phyloP scores from a whole-genome alignment of 768 basidiomycete genomes.

The Pisolithus sp. region DNA sequence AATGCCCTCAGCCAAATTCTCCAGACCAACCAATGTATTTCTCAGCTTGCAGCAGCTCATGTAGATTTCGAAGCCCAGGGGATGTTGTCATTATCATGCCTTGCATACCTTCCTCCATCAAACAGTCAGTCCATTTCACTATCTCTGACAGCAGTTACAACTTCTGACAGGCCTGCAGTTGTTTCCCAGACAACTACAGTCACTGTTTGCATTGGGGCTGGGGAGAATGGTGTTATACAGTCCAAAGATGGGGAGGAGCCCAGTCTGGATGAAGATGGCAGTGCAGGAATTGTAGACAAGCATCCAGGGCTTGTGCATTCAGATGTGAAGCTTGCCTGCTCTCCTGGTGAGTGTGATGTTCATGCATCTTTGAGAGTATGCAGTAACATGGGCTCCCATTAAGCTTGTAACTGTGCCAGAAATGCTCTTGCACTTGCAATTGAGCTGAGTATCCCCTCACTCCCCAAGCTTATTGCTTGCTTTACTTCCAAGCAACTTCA shows the following conservation, averaged over 20 bases:
- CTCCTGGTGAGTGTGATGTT: background rate
- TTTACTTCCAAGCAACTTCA: background rate
- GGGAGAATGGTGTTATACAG: no score
- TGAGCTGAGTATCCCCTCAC: background rate
- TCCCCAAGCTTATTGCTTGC: background rate
- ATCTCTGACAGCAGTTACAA: no score
- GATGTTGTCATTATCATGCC: constrained; percentile 10
- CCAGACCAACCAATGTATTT: background rate
- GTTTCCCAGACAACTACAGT: no score
- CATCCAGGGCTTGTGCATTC: background rate
- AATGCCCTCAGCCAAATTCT: background rate
- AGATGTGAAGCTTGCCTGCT: background rate
- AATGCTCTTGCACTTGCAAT: background rate
- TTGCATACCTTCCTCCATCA: no score
- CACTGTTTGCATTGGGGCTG: no score
- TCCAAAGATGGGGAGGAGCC: background rate
- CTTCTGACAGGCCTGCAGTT: background rate
- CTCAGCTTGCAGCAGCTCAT: constrained; percentile 5
- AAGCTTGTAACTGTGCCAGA: no score
- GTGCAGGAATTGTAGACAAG: background rate
- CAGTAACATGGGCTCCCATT: background rate
- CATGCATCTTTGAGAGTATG: background rate
- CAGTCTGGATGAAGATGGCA: background rate
- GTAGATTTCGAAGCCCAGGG: constrained; percentile 12
- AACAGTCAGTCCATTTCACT: no score